Evolutionary conservation across 306 rosid species (phyloP).

Genomic region (Rubus idaeus): DNA sequence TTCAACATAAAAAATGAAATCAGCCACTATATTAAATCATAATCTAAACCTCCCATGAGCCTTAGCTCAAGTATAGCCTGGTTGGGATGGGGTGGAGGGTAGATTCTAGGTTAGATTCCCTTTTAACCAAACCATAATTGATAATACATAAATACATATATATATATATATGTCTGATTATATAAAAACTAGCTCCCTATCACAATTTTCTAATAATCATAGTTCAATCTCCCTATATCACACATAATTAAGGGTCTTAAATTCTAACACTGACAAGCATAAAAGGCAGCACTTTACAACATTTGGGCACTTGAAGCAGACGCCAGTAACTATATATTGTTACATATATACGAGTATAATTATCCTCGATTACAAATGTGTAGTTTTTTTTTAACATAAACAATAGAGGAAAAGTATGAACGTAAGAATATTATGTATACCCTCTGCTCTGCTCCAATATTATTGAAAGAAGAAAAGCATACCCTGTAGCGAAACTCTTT

Average conservation of each 20-base stretch:
- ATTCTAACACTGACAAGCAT: neutral
- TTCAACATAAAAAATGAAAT: neutral
- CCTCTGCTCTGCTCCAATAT: slow-evolving; percentile 37
- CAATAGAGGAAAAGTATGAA: neutral
- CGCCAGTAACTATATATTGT: no score
- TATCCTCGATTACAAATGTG: no score
- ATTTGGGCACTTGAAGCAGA: neutral
- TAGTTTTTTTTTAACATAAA: neutral
- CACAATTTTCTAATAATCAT: neutral
- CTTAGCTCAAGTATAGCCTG: neutral
- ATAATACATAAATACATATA: no score
- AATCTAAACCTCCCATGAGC: neutral
- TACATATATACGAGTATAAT: no score
- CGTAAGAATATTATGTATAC: no score
- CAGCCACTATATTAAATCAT: neutral
- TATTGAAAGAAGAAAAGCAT: slow-evolving; percentile 12
- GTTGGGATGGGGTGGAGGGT: no score
- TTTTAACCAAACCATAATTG: neutral
- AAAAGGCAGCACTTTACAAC: neutral
- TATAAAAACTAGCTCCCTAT: no score
- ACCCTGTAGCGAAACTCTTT: slow-evolving; percentile 65
- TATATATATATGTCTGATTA: neutral
- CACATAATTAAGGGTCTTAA: neutral
- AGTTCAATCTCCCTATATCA: neutral
- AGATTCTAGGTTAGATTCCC: neutral